Conservation (phyloP, 2,329 filamentous ascomycete species). For the Dothistroma septosporum region DNA sequence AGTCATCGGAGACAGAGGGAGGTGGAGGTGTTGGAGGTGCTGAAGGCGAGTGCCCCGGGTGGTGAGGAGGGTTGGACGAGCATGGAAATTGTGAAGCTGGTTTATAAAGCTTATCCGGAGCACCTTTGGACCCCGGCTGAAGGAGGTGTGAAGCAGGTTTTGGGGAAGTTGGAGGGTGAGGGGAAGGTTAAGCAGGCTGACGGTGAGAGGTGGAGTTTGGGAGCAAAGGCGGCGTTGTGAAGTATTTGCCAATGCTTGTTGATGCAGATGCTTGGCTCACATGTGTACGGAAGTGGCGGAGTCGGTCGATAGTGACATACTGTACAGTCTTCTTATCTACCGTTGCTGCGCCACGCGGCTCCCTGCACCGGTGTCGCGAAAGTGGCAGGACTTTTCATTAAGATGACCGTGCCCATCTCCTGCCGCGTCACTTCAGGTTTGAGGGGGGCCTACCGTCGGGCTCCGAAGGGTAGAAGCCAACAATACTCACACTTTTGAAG, state of each 20-base stretch:
- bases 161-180: conserved; percentile 73
- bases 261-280: no score
- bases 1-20: conserved; percentile 75
- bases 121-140: conserved; percentile 72
- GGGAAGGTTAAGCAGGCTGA: conserved; percentile 54
- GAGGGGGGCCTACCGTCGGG: no score
- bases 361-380: no score
- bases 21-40: conserved; percentile 65
- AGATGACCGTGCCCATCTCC: no score
- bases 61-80: conserved; percentile 55
- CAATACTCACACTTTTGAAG: no score
- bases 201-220: conserved; percentile 33
- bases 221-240: conserved; percentile 23
- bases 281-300: no score
- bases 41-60: conserved; percentile 39
- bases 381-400: no score
- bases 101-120: conserved; percentile 77
- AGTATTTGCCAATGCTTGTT: background rate
- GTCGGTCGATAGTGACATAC: no score
- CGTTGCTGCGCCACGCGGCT: no score
- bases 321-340: no score
- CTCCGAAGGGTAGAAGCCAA: no score
- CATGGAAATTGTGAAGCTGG: conserved; percentile 80
- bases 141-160: conserved; percentile 69
- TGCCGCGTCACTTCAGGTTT: no score